Evolutionary conservation across 176 grass and related monocot species (phyloP), one percentile per base, ranked within the genome.

Genomic region (Zea luxurians): DNA sequence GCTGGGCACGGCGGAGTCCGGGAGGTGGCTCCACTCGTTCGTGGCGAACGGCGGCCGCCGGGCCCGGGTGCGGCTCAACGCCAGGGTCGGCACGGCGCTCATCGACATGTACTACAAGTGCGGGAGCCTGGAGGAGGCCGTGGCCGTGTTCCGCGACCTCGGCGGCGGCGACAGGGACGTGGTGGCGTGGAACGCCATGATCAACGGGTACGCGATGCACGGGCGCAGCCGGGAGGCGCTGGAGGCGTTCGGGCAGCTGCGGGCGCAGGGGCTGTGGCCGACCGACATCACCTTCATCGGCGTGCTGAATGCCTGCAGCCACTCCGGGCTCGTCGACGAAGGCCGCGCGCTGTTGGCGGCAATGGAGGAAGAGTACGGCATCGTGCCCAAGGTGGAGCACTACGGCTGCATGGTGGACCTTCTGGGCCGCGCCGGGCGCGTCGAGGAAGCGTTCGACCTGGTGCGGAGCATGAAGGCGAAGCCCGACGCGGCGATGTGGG

Each of bases 71-170:
- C 73, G 68, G 35, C 66, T 94, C 70, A 97, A 87, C 72, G 68
- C 72, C 20, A 97, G 82, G 66, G 89, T 97, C 15, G 94, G 85
- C 66, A 97, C 89, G 4, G 89, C 94, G 44, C 77, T 97, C 73
- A 83, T 97, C 37, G 91, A 97, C 84, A 94, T 94, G 94, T 97
- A 97, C 59, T 92, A 70, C 87, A 97, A 97, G 84, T 94, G 95
- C 7, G 95, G 95, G 34, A 88, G 82, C 82, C 58, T 97, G 86
- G 91, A 97, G 63, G 91, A 97, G 36, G 95, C 91, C 5, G 66
- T 84, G 18, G 61, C 68, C 11, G 91, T 97, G 49, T 97, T 97
- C 13, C 16, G 88, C 3, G 78, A 68, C 68, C 91, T 94, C 44
- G 11, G 10, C 1, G 42, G 84, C 44, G 11, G 2, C 2, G 43